These are phyloP conservation scores for Nephelium lappaceum DNA, from an alignment of 345 rosid genomes.

Conservation along the genomic window DNA sequence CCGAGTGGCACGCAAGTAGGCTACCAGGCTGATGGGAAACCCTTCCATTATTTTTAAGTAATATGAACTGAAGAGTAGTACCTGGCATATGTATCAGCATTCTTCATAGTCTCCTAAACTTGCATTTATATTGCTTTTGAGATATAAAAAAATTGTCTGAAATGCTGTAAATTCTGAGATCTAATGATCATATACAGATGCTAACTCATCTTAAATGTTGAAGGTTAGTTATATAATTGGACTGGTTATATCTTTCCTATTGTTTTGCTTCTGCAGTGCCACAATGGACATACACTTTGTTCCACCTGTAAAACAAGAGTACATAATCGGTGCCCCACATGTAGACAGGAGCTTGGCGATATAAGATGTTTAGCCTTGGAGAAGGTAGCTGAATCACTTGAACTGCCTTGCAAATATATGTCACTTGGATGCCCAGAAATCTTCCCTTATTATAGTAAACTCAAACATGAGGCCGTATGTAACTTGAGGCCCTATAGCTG, in stretches of 20 bases:
- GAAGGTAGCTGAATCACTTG: constrained; percentile 93
- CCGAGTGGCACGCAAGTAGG: not conserved
- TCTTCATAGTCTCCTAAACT: not conserved
- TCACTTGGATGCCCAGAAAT: constrained; percentile 90
- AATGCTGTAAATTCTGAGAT: not conserved
- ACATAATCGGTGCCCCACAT: constrained; percentile 91
- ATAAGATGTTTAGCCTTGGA: constrained; percentile 91
- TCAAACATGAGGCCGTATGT: constrained; percentile 83
- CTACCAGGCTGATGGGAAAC: constrained; percentile 5
- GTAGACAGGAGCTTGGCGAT: constrained; percentile 99
- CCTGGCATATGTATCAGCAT: not conserved
- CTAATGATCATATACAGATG: not conserved
- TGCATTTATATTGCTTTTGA: not conserved
- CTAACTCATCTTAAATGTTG: not conserved
- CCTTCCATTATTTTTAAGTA: not conserved
- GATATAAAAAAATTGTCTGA: not conserved
- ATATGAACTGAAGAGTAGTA: not conserved
- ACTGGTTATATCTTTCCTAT: not conserved
- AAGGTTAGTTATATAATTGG: not conserved
- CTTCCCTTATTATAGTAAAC: constrained; percentile 93
- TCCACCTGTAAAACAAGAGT: constrained; percentile 91
- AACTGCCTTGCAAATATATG: constrained; percentile 81
- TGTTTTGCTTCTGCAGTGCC: constrained; percentile 64
- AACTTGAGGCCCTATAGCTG: constrained; percentile 92
- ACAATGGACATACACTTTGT: constrained; percentile 95